Evolutionary conservation across 169 alveolate genomes (phyloP).

Genomic region (Eimeria brunetti): DNA sequence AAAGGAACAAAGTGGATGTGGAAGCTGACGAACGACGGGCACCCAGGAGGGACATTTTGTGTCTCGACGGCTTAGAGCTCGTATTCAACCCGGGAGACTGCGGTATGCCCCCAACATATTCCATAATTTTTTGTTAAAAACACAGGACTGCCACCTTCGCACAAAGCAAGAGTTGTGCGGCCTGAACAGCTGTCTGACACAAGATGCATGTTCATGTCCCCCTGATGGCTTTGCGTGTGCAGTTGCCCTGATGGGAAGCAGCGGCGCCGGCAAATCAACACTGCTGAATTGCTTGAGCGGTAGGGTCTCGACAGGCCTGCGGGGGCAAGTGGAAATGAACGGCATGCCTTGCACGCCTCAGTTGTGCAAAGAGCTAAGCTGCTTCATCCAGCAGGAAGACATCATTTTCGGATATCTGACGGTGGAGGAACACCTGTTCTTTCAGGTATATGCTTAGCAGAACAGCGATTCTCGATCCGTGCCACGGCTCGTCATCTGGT

Average conservation of each 20-base stretch:
- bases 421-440: conserved; percentile 85
- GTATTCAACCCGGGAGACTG: conserved; percentile 74
- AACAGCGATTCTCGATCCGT: background rate
- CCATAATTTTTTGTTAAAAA: background rate
- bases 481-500: background rate
- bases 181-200: background rate
- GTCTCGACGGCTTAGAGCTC: conserved; percentile 63
- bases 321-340: conserved; percentile 78
- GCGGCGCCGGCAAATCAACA: conserved; percentile 93
- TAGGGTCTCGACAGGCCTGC: conserved; percentile 77
- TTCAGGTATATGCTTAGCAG: conserved; percentile 41
- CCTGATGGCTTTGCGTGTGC: conserved; percentile 23
- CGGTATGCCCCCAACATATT: conserved; percentile 15
- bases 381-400: conserved; percentile 93
- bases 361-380: conserved; percentile 84
- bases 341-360: conserved; percentile 78
- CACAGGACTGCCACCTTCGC: background rate
- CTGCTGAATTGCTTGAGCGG: conserved; percentile 84
- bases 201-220: background rate
- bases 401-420: conserved; percentile 88
- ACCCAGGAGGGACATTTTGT: conserved; percentile 10
- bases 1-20: background rate
- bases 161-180: background rate
- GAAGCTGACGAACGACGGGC: background rate
- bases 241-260: conserved; percentile 90